Conservation (phyloP, 345 rosid genomes). For the Heritiera fomes region DNA sequence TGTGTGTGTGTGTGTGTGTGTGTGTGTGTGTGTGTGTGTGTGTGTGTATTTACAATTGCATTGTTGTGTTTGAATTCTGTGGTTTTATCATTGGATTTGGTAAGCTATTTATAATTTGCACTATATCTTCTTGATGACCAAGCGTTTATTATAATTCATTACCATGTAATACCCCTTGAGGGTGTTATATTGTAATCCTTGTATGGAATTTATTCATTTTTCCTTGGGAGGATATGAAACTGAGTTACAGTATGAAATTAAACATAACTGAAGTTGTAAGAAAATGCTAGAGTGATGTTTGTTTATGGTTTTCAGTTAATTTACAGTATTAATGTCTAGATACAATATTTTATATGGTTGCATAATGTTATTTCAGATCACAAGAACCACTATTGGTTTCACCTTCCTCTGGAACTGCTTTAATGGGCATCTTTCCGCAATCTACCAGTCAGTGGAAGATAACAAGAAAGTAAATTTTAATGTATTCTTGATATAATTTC, state of each 20-base stretch:
- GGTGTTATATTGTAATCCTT: background rate
- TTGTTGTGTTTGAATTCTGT: background rate
- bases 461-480: conserved; percentile 37
- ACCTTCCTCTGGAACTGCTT: conserved; percentile 35
- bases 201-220: conserved; percentile 1
- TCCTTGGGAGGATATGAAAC: background rate
- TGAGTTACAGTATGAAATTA: background rate
- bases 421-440: conserved; percentile 33
- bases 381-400: conserved; percentile 29
- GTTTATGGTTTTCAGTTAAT: background rate
- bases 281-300: background rate
- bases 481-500: conserved; percentile 23
- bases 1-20: too few relatives aligned
- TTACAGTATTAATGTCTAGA: background rate
- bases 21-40: too few relatives aligned
- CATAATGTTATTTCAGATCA: conserved; percentile 26
- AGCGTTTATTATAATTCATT: background rate
- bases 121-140: background rate
- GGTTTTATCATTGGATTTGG: background rate
- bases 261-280: conserved; percentile 2
- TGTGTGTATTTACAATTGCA: background rate
- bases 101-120: background rate
- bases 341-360: background rate
- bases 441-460: conserved; percentile 50
- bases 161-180: background rate